Conservation (phyloP, 495 filamentous ascomycete species). For the Aspergillus incahuasiensis region DNA sequence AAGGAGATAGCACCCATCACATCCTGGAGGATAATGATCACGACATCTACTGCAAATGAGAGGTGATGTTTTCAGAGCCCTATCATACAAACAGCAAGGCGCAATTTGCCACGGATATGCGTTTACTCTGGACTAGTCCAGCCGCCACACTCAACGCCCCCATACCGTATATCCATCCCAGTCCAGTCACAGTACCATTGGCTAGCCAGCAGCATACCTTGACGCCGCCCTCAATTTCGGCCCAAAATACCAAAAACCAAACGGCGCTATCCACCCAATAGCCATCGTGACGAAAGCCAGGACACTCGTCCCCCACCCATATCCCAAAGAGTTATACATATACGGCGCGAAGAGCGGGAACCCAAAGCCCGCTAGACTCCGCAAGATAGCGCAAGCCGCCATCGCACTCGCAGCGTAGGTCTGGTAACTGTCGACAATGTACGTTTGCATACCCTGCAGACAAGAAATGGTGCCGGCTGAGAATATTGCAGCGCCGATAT, state of each 20-base stretch:
- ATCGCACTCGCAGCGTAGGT: slow-evolving; percentile 70
- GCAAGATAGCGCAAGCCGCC: slow-evolving; percentile 60
- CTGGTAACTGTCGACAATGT: slow-evolving; percentile 71
- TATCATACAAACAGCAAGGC: too few relatives aligned
- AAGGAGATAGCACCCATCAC: too few relatives aligned
- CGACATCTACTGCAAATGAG: too few relatives aligned
- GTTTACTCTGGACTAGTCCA: too few relatives aligned
- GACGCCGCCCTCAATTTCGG: slow-evolving; percentile 54
- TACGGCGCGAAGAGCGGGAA: slow-evolving; percentile 73
- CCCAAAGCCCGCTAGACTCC: slow-evolving; percentile 66
- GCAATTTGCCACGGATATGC: too few relatives aligned
- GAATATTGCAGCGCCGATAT: slow-evolving; percentile 64
- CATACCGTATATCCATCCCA: not conserved
- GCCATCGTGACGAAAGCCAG: slow-evolving; percentile 51
- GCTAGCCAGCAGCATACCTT: slow-evolving; percentile 57
- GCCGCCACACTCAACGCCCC: too few relatives aligned
- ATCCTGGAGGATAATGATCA: too few relatives aligned
- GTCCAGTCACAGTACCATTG: not conserved
- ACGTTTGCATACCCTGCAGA: slow-evolving; percentile 69
- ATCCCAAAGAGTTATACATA: slow-evolving; percentile 53
- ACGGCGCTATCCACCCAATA: slow-evolving; percentile 56
- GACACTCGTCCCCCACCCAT: slow-evolving; percentile 60
- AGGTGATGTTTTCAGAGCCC: too few relatives aligned
- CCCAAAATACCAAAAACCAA: slow-evolving; percentile 58
- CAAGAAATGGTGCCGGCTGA: slow-evolving; percentile 54